A percentile compares a stretch with the other conserved stretches of the same genome.
These are phyloP conservation scores for Maudiozyma serrabonitensis DNA, from an alignment of 805 yeast species.

Conservation along the genomic window DNA sequence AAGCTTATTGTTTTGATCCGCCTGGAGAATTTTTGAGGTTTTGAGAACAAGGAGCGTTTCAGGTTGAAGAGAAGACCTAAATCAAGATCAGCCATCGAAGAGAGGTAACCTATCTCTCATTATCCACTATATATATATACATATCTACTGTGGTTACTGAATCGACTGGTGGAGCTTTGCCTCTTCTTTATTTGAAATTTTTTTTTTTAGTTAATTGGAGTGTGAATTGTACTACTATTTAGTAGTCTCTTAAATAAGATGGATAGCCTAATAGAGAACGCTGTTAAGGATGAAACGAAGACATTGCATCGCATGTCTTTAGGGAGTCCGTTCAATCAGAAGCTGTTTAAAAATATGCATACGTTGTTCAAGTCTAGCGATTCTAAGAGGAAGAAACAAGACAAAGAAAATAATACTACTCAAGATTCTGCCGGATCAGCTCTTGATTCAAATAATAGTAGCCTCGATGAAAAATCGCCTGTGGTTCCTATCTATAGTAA, in stretches of 20 bases:
- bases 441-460: not conserved
- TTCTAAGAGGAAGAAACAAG: not conserved
- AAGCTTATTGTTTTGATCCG: too few relatives aligned
- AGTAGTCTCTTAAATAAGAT: not conserved
- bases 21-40: too few relatives aligned
- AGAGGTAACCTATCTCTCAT: too few relatives aligned
- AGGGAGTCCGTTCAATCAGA: constrained; percentile 13
- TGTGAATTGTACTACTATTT: not conserved
- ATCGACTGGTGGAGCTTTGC: too few relatives aligned
- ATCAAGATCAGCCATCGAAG: too few relatives aligned
- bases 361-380: constrained; percentile 11
- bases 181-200: not conserved
- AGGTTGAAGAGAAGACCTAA: not conserved
- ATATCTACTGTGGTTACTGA: too few relatives aligned
- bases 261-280: not conserved
- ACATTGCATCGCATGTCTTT: constrained; percentile 11
- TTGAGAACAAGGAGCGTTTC: not conserved
- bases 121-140: too few relatives aligned
- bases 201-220: not conserved
- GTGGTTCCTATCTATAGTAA: not conserved
- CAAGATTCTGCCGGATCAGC: not conserved
- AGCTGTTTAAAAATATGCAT: constrained; percentile 18
- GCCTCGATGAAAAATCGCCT: not conserved
- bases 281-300: constrained; percentile 1
- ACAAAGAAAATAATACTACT: not conserved